Evolutionary conservation across 1,284 basidiomycete species (phyloP).

Genomic region (Ganoderma lingzhi): DNA sequence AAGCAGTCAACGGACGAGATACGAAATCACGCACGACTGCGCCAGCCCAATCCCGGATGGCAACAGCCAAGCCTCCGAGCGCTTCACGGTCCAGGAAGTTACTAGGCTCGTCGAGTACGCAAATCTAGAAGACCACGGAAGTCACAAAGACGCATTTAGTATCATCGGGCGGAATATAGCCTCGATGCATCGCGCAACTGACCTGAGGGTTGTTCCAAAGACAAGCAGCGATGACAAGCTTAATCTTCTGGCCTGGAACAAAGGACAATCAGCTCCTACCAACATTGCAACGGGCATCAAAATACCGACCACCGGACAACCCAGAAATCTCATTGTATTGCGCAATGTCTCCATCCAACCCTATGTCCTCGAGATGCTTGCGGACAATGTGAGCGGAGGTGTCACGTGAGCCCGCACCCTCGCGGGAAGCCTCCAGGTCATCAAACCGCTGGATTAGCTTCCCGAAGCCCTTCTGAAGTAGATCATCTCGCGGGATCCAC

Average conservation of each 20-base stretch:
- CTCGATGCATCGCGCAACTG: constrained; percentile 25
- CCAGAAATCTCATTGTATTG: constrained; percentile 97
- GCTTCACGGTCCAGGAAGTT: constrained; percentile 96
- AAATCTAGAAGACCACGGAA: constrained; percentile 53
- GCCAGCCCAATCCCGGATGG: constrained; percentile 96
- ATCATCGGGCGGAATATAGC: constrained; percentile 9
- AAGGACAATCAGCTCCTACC: background rate
- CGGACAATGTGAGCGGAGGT: constrained; percentile 83
- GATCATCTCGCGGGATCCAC: constrained; percentile 92
- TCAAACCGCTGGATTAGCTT: constrained; percentile 97
- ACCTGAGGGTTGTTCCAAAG: constrained; percentile 96
- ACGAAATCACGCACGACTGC: constrained; percentile 73
- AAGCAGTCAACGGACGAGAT: constrained; percentile 29
- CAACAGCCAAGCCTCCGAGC: constrained; percentile 92
- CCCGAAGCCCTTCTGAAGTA: constrained; percentile 89
- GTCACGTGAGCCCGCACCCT: constrained; percentile 91
- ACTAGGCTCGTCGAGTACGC: constrained; percentile 92
- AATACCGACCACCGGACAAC: constrained; percentile 76
- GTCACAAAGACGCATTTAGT: background rate
- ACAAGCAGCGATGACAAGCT: constrained; percentile 94
- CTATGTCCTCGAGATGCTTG: constrained; percentile 94
- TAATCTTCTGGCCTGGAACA: constrained; percentile 88
- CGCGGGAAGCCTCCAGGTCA: constrained; percentile 94
- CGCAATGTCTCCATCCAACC: constrained; percentile 96
- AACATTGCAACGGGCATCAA: background rate